A percentile compares a stretch with the other conserved stretches of the same genome.
Evolutionary conservation across 306 rosid species (phyloP).

Genomic region (Vigna unguiculata): DNA sequence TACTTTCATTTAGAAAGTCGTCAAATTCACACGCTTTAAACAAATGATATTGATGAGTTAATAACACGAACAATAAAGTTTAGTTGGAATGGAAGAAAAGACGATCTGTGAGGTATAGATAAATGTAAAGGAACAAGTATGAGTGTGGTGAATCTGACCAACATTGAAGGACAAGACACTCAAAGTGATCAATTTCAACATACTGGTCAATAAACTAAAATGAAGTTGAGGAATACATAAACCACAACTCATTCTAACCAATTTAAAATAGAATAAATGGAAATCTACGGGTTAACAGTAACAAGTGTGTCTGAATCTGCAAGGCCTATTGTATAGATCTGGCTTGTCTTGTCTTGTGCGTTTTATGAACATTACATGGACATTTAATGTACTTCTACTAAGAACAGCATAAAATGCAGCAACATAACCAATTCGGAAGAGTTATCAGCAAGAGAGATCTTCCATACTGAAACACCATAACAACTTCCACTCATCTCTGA

Average conservation of each 20-base stretch:
- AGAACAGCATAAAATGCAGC: not conserved
- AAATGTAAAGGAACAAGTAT: not conserved
- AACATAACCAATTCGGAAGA: constrained; percentile 25
- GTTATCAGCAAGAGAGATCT: constrained; percentile 6
- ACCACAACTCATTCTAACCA: not conserved
- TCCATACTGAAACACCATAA: not conserved
- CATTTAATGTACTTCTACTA: not conserved
- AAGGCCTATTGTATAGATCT: constrained; percentile 9
- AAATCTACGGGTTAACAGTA: not conserved
- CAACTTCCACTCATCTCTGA: not conserved
- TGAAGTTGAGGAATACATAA: not conserved
- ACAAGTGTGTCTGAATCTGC: not conserved
- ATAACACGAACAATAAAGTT: constrained; percentile 11
- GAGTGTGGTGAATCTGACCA: not conserved
- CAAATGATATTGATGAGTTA: constrained; percentile 11
- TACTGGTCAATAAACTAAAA: not conserved
- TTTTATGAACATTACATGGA: not conserved
- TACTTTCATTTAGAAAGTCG: not conserved
- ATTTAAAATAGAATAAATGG: not conserved
- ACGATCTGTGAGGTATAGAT: constrained; percentile 9
- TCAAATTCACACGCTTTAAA: not conserved
- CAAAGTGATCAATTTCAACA: constrained; percentile 4
- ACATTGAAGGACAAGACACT: not conserved
- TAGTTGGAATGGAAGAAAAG: constrained; percentile 1
- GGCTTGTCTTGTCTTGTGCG: not conserved